Base-by-base conservation (phyloP, 768 basidiomycete species). In the Dentipellis sp. region DNA sequence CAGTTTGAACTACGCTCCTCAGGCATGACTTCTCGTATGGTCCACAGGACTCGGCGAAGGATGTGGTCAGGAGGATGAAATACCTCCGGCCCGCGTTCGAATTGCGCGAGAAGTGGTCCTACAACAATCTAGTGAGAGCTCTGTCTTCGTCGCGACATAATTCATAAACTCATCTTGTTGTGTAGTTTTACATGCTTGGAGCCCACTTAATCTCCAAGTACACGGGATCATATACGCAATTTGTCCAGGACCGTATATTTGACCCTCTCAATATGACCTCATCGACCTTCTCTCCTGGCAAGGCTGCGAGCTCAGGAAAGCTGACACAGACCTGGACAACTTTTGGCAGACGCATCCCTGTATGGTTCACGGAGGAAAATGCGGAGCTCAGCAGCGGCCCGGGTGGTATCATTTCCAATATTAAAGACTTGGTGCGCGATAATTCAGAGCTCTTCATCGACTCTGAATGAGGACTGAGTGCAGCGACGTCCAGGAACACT, bases 391-490 rank as follows among this genome's bases (percentile, higher is more conserved):
- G 63, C 12, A 71, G 72, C 2, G 75, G 76, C 7, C 57, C 76
- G 0, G 75, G 73, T 1, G 78, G 75, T 0, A 45, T 78, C 17
- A 74, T 77, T 22, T 74, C 76, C 37, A 75, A 58, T 21, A 68
- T 67, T 0, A 55, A 68, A 16, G 77, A 79, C 45, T 67, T 79
- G 72, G 78, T 74, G 42, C 8, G 74, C 59, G 3, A 38, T n/a
- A n/a, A 29, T 3, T 29, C 29, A 29, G 29, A 29, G 29, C 29
- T 29, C 29, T 29, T 6, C 29, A 3, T 3, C 29, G 3, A 29
- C 29, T 29, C n/a, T 29, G 3, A 29, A 29, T 29, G 29, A 23
- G 5, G 45, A 23, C 23, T 8, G 34, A 14, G 46, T 0, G 6
- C 17, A 17, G 37, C 17, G 4, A 50, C 37, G 34, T 36, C 23